Evolutionary conservation across 2,329 filamentous ascomycete species (phyloP), one percentile per base, ranked within the genome.

Genomic region (Fusarium coicis): DNA sequence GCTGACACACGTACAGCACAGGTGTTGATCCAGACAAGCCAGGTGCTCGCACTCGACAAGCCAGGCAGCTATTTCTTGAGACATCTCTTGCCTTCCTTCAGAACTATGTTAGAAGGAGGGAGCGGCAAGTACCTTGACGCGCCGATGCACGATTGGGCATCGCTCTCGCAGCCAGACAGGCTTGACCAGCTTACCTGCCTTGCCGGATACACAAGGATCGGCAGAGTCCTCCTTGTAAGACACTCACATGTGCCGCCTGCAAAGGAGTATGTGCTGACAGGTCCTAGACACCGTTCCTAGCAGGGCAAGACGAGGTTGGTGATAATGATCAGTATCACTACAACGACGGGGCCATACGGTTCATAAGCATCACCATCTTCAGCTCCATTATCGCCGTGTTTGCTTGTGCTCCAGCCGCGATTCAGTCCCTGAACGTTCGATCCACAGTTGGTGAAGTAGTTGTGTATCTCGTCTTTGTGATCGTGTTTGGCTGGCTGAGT

Each of bases 381-480:
- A 68, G 26, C 30, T 28, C n/a, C 15, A 72, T 72, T 0, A 49
- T 72, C 0, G 69, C 53, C 0, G 40, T 64, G 12, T 72, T 72
- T 34, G 46, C 56, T 5, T 72, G 69, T 42, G 69, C 69, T 5
- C 69, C 69, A 15, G 69, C 70, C 5, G 68, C 50, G 7, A 65
- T 72, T 10, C 69, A 72, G 36, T 64, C 67, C 4, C 23, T 72
- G 21, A 72, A 72, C 23, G 69, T 72, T 3, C 14, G 40, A 9
- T 69, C 69, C 18, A 37, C 53, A 21, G n/a, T 23, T 8, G 68
- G 58, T 4, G 69, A 72, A 36, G 63, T 72, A 11, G 68, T 37
- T 26, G 65, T 57, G 7, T 72, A 72, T 42, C 64, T 72, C 12
- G 54, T 61, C 10, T 72, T 72, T 44, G 63, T 72, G 16, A 68